phyloP scores from a whole-genome alignment of 495 filamentous ascomycete genomes.

The Halenospora varia region DNA sequence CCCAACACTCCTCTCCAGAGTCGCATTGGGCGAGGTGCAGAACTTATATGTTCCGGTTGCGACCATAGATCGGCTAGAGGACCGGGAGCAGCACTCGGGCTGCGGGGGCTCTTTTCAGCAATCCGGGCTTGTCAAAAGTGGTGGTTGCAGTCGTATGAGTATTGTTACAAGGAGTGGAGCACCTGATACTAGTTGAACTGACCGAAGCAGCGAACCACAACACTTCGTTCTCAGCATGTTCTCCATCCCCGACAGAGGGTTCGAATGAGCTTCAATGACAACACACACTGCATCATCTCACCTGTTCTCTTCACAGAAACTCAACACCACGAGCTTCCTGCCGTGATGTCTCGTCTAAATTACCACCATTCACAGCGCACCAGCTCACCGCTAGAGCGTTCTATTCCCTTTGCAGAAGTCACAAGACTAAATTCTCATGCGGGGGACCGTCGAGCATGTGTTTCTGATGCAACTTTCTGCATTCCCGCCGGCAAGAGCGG shows the following conservation, averaged over 20 bases:
- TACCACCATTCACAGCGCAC: no score
- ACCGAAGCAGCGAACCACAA: background rate
- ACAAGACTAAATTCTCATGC: constrained; percentile 22
- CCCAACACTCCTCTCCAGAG: background rate
- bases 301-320: background rate
- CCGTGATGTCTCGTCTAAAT: no score
- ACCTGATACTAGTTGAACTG: background rate
- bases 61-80: background rate
- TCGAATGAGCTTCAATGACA: background rate
- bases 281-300: background rate
- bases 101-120: no score
- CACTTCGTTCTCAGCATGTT: background rate
- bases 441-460: constrained; percentile 22
- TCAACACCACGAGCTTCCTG: background rate
- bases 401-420: constrained; percentile 14
- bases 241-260: background rate
- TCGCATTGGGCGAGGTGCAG: background rate
- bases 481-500: constrained; percentile 24
- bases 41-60: background rate
- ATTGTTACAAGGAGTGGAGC: background rate
- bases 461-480: constrained; percentile 15
- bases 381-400: background rate
- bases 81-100: background rate
- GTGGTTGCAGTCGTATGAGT: background rate
- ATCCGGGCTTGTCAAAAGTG: background rate